phyloP scores from a whole-genome alignment of 768 basidiomycete species.

The Pleurotus tuoliensis region DNA sequence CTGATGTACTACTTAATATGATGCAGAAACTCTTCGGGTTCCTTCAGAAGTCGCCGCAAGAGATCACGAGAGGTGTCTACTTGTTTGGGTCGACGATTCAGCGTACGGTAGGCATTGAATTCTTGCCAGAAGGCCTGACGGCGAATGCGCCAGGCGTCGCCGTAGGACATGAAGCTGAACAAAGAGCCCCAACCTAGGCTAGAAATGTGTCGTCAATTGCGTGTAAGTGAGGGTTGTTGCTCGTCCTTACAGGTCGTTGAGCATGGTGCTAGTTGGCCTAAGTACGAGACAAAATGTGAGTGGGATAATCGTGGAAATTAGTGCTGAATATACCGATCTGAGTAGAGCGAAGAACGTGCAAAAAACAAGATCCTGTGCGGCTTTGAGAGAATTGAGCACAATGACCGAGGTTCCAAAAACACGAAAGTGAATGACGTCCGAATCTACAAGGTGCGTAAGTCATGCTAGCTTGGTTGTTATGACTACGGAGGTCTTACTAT shows the following conservation, averaged over 20 bases:
- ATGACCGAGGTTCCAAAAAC: constrained; percentile 14
- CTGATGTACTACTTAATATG: constrained; percentile 32
- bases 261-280: no score
- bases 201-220: no score
- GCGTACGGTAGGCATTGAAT: constrained; percentile 29
- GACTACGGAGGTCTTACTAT: constrained; percentile 10
- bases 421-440: not conserved
- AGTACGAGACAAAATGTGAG: no score
- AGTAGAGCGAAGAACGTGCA: constrained; percentile 20
- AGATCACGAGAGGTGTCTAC: constrained; percentile 26
- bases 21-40: constrained; percentile 32
- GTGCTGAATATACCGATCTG: no score
- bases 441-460: not conserved
- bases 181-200: no score
- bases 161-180: constrained; percentile 22
- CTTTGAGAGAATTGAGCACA: constrained; percentile 5
- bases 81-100: constrained; percentile 25
- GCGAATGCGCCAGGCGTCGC: constrained; percentile 34
- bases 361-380: constrained; percentile 15
- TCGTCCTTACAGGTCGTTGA: no score
- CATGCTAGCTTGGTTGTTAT: no score
- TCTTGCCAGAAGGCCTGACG: constrained; percentile 38
- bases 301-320: no score
- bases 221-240: no score
- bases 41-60: constrained; percentile 26